Evolutionary conservation across 768 basidiomycete species (phyloP).

Genomic region (Fibroporia radiculosa): DNA sequence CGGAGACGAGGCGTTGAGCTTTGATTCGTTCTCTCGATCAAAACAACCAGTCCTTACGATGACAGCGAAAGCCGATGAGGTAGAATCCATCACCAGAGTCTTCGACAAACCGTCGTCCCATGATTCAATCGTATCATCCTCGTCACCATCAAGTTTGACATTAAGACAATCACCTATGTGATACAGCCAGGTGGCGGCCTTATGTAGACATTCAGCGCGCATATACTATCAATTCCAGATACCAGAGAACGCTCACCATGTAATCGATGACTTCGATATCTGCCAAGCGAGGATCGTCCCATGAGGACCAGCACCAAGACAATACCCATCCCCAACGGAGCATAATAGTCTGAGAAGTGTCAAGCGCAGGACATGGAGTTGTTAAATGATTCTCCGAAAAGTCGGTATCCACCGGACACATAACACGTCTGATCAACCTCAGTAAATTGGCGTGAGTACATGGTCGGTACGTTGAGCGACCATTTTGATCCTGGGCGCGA

Average conservation of each 20-base stretch:
- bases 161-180: slow-evolving; percentile 23
- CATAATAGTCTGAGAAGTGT: slow-evolving; percentile 42
- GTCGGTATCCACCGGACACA: slow-evolving; percentile 17
- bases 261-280: slow-evolving; percentile 40
- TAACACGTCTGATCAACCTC: slow-evolving; percentile 33
- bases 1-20: background rate
- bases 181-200: slow-evolving; percentile 51
- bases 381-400: background rate
- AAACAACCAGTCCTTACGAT: slow-evolving; percentile 8
- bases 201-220: background rate
- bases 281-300: slow-evolving; percentile 45
- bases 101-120: slow-evolving; percentile 12
- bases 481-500: background rate
- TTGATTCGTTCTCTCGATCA: background rate
- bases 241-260: slow-evolving; percentile 33
- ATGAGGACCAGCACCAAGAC: slow-evolving; percentile 60
- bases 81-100: slow-evolving; percentile 4
- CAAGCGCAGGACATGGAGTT: slow-evolving; percentile 21
- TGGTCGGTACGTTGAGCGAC: slow-evolving; percentile 32
- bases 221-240: background rate
- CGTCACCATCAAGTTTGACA: background rate
- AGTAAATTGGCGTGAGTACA: slow-evolving; percentile 38
- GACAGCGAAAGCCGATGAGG: slow-evolving; percentile 8
- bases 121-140: slow-evolving; percentile 2
- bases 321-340: slow-evolving; percentile 49